Conservation (phyloP, 2,329 filamentous ascomycete species). For the Clarireedia sp. region DNA sequence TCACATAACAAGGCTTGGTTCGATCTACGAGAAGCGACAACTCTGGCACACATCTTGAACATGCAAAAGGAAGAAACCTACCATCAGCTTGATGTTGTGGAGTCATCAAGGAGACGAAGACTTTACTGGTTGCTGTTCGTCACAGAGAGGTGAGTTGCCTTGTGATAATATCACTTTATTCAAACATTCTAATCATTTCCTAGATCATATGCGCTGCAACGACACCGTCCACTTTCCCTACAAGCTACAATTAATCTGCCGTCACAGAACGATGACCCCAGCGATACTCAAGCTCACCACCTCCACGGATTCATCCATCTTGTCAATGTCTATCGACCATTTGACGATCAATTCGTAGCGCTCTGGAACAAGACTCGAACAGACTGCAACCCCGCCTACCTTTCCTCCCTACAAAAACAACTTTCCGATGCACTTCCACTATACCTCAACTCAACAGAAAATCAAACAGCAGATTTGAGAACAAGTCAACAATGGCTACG, state of each 20-base stretch:
- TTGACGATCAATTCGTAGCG: slow-evolving; percentile 56
- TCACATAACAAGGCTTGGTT: slow-evolving; percentile 73
- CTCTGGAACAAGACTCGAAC: slow-evolving; percentile 59
- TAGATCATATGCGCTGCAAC: slow-evolving; percentile 63
- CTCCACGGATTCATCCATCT: slow-evolving; percentile 51
- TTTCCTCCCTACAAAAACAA: slow-evolving; percentile 54
- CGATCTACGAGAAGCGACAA: slow-evolving; percentile 68
- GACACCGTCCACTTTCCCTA: slow-evolving; percentile 61
- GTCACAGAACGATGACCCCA: slow-evolving; percentile 51
- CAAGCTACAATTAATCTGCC: slow-evolving; percentile 62
- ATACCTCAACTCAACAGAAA: slow-evolving; percentile 43
- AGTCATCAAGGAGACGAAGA: slow-evolving; percentile 55
- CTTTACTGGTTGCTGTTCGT: slow-evolving; percentile 68
- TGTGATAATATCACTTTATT: too few species aligned
- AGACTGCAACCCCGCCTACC: slow-evolving; percentile 49
- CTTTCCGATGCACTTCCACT: slow-evolving; percentile 46
- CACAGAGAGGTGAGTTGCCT: slow-evolving; percentile 51
- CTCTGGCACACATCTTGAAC: slow-evolving; percentile 53
- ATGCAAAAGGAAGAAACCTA: slow-evolving; percentile 60
- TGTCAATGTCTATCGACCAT: slow-evolving; percentile 55
- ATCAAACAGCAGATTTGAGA: slow-evolving; percentile 46
- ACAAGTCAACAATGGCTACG: slow-evolving; percentile 59
- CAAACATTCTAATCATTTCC: slow-evolving; percentile 10
- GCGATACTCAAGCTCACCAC: slow-evolving; percentile 45
- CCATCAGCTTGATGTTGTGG: slow-evolving; percentile 47